phyloP scores from a whole-genome alignment of 257 asterid species.

The Gynochthodes officinalis region DNA sequence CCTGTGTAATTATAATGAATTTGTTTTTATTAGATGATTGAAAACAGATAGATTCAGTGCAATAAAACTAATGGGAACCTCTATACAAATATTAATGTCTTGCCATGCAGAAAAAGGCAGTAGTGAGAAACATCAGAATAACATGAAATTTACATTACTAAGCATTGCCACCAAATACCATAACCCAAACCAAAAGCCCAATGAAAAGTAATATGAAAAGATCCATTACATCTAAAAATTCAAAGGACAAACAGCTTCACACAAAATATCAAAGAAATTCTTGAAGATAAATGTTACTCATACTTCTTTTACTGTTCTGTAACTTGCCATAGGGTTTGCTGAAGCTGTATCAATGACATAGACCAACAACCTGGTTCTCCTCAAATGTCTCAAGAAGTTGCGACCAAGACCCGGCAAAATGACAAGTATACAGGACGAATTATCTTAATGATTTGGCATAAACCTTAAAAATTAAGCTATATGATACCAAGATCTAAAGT shows the following conservation, averaged over 20 bases:
- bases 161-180: too few relatives aligned
- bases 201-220: background rate
- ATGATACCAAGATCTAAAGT: too few relatives aligned
- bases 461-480: too few relatives aligned
- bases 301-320: slow-evolving; percentile 90
- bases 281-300: too few relatives aligned
- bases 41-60: too few relatives aligned
- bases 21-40: too few relatives aligned
- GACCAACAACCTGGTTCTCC: slow-evolving; percentile 86
- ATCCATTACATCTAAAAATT: too few relatives aligned
- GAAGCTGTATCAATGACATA: slow-evolving; percentile 84
- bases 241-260: too few relatives aligned
- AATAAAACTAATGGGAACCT: too few relatives aligned
- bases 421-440: background rate
- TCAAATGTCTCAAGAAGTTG: slow-evolving; percentile 88
- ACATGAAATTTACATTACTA: background rate
- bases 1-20: background rate
- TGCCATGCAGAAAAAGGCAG: background rate
- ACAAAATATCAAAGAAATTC: too few relatives aligned
- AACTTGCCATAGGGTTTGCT: slow-evolving; percentile 72
- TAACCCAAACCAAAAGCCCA: background rate
- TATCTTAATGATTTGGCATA: background rate
- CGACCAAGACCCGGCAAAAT: slow-evolving; percentile 80
- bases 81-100: too few relatives aligned
- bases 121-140: background rate